A percentile compares a stretch with the other conserved stretches of the same genome.
Evolutionary conservation across 345 rosid genomes (phyloP).

Genomic region (Citrus reticulata): DNA sequence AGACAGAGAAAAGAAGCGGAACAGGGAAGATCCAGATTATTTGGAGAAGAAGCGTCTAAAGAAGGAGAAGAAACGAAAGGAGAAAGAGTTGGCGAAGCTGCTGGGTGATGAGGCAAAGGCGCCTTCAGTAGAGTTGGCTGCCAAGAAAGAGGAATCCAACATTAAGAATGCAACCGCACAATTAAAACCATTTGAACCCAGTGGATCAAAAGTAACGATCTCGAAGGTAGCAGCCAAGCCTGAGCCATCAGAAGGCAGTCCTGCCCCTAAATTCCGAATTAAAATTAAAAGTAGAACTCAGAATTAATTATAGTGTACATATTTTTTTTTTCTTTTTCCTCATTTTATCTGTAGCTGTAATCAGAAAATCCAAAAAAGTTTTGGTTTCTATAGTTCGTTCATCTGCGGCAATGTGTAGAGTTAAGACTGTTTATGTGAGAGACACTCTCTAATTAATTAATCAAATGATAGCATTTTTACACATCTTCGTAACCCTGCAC

Average conservation of each 20-base stretch:
- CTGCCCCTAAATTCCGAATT: slow-evolving; percentile 60
- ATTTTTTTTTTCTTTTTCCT: background rate
- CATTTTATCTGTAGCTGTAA: background rate
- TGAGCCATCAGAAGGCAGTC: slow-evolving; percentile 41
- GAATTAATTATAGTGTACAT: slow-evolving; percentile 27
- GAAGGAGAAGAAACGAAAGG: slow-evolving; percentile 81
- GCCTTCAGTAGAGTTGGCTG: slow-evolving; percentile 22
- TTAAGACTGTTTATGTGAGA: background rate
- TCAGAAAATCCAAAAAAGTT: background rate
- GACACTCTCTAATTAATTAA: background rate
- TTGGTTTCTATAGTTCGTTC: background rate
- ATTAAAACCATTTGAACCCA: slow-evolving; percentile 41
- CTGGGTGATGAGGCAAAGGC: slow-evolving; percentile 33
- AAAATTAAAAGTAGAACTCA: slow-evolving; percentile 66
- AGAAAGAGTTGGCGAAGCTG: slow-evolving; percentile 72
- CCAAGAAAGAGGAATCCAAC: slow-evolving; percentile 21
- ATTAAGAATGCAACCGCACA: slow-evolving; percentile 18
- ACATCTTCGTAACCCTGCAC: background rate
- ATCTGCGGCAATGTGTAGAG: background rate
- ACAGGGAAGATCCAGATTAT: slow-evolving; percentile 60
- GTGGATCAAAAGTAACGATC: slow-evolving; percentile 25
- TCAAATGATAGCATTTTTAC: background rate
- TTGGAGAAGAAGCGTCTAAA: slow-evolving; percentile 70
- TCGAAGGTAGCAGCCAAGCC: slow-evolving; percentile 41
- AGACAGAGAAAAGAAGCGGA: slow-evolving; percentile 58